Evolutionary conservation across 495 filamentous ascomycete genomes (phyloP).

Genomic region (Talaromyces ruber): DNA sequence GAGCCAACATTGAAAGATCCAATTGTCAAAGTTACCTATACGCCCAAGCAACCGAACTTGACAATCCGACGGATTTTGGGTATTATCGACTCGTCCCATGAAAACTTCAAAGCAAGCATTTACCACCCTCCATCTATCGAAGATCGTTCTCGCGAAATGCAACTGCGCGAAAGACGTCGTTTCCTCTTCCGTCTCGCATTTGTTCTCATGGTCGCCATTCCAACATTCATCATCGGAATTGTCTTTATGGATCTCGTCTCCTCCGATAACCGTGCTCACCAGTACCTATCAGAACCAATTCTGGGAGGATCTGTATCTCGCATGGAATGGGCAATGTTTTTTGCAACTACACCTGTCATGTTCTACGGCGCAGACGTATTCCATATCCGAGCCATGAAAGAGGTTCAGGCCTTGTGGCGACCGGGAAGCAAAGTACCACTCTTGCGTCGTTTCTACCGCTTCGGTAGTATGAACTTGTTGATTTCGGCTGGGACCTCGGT

Average conservation of each 20-base stretch:
- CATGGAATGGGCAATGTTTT: conserved; percentile 74
- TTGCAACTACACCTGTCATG: conserved; percentile 83
- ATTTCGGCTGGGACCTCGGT: conserved; percentile 84
- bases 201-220: conserved; percentile 67
- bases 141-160: conserved; percentile 68
- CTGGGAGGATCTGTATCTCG: conserved; percentile 70
- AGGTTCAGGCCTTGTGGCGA: conserved; percentile 73
- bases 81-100: conserved; percentile 55
- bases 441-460: conserved; percentile 73
- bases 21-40: conserved; percentile 63
- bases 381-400: conserved; percentile 69
- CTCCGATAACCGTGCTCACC: conserved; percentile 40
- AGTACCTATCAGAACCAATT: conserved; percentile 57
- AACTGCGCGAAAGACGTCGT: conserved; percentile 50
- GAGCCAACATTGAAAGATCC: conserved; percentile 46
- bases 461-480: conserved; percentile 95
- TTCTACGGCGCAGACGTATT: conserved; percentile 85
- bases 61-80: conserved; percentile 69
- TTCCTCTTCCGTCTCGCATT: conserved; percentile 60
- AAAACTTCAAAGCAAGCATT: conserved; percentile 55
- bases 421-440: conserved; percentile 69
- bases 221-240: conserved; percentile 84
- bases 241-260: conserved; percentile 82
- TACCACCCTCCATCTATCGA: conserved; percentile 80
- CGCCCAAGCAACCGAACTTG: conserved; percentile 56